Percentiles rank a stretch among this genome's conserved stretches.
phyloP scores from a whole-genome alignment of 1,284 basidiomycete species.

The Sporisorium sorghi region DNA sequence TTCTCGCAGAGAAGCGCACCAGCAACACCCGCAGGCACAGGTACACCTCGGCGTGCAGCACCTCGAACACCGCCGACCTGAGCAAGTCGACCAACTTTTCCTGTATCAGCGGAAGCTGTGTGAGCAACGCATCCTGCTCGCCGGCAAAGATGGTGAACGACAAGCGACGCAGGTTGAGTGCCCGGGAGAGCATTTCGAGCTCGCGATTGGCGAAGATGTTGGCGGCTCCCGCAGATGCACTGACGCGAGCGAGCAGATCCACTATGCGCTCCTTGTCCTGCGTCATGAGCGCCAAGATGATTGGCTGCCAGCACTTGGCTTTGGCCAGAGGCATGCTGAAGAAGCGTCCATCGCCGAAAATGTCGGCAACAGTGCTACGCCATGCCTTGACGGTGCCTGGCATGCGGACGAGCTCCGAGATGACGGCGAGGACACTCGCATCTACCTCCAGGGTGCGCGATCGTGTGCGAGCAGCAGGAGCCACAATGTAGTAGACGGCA shows the following conservation, averaged over 20 bases:
- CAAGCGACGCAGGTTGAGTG: slow-evolving; percentile 86
- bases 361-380: slow-evolving; percentile 82
- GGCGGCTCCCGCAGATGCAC: slow-evolving; percentile 78
- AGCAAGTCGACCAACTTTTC: slow-evolving; percentile 96
- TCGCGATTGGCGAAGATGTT: slow-evolving; percentile 98
- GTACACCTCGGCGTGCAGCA: slow-evolving; percentile 88
- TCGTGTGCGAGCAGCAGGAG: slow-evolving; percentile 79
- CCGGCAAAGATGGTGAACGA: slow-evolving; percentile 86
- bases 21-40: slow-evolving; percentile 90
- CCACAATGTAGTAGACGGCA: slow-evolving; percentile 86
- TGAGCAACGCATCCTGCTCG: slow-evolving; percentile 89
- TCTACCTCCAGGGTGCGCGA: slow-evolving; percentile 70
- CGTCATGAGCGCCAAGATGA: slow-evolving; percentile 84
- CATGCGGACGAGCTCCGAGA: slow-evolving; percentile 79
- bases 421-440: slow-evolving; percentile 75
- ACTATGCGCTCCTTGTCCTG: slow-evolving; percentile 86
- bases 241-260: slow-evolving; percentile 76
- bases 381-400: slow-evolving; percentile 85
- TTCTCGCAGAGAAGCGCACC: slow-evolving; percentile 89
- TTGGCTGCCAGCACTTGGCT: slow-evolving; percentile 79
- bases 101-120: slow-evolving; percentile 89
- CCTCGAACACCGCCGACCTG: slow-evolving; percentile 79
- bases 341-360: slow-evolving; percentile 85
- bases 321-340: slow-evolving; percentile 79
- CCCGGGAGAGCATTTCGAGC: slow-evolving; percentile 89